Conservation (phyloP, 148 eudicot genomes). For the Cornus controversa region DNA sequence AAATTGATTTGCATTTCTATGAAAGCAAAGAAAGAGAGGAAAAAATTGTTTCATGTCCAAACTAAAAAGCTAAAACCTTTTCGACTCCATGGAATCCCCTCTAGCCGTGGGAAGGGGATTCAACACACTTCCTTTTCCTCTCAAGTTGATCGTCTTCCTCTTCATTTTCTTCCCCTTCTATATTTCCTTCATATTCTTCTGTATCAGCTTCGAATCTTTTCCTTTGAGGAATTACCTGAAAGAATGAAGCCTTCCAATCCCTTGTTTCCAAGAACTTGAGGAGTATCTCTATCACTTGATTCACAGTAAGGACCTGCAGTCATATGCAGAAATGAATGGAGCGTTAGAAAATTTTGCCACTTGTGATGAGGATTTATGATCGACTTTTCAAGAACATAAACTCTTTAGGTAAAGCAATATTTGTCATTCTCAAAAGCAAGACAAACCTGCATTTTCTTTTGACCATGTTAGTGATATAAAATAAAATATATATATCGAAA, state of each 20-base stretch:
- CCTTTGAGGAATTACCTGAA: slow-evolving; percentile 83
- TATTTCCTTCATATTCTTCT: slow-evolving; percentile 21
- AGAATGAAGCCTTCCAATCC: slow-evolving; percentile 91
- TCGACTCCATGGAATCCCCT: slow-evolving; percentile 5
- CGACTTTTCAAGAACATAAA: not conserved
- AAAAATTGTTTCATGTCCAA: not conserved
- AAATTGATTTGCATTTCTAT: no score
- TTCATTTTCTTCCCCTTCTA: slow-evolving; percentile 15
- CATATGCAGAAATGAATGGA: not conserved
- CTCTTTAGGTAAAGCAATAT: not conserved
- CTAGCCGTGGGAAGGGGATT: slow-evolving; percentile 21
- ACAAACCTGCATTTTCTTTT: not conserved
- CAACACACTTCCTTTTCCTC: slow-evolving; percentile 42
- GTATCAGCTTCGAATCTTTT: slow-evolving; percentile 59
- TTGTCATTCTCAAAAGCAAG: not conserved
- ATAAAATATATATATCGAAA: no score
- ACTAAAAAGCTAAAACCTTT: not conserved
- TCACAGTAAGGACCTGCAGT: slow-evolving; percentile 86
- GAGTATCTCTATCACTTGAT: slow-evolving; percentile 92
- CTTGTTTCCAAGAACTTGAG: slow-evolving; percentile 82
- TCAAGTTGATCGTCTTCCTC: slow-evolving; percentile 26
- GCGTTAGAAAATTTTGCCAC: not conserved
- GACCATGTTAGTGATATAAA: no score
- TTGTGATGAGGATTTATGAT: not conserved
- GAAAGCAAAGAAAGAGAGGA: not conserved